A percentile compares a stretch with the other conserved stretches of the same genome.
phyloP scores from a whole-genome alignment of 805 yeast species.

The Zygosaccharomyces bisporus region DNA sequence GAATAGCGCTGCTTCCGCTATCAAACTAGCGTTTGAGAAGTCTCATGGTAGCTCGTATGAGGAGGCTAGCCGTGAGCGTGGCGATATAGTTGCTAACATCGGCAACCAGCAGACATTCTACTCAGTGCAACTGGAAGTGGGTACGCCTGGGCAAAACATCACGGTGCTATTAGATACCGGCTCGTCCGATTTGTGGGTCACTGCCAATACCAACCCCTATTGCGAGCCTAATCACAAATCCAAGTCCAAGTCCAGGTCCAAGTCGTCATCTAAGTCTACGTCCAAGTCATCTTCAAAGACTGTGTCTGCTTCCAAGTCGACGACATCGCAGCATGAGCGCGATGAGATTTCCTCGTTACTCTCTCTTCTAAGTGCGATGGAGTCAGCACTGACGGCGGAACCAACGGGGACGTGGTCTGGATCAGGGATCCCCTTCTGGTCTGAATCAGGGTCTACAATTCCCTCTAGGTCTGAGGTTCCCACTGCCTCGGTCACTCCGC shows the following conservation, averaged over 20 bases:
- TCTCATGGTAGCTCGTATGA: conserved; percentile 22
- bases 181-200: conserved; percentile 59
- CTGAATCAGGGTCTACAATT: conserved; percentile 8
- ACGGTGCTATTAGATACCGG: conserved; percentile 62
- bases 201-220: conserved; percentile 46
- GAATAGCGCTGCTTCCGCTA: neutral
- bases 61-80: conserved; percentile 13
- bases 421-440: neutral
- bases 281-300: no score
- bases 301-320: no score
- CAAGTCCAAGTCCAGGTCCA: neutral
- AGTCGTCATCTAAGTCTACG: neutral
- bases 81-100: conserved; percentile 21
- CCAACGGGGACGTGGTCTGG: neutral
- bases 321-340: no score
- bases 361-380: conserved; percentile 6
- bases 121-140: conserved; percentile 43
- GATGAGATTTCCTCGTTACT: neutral
- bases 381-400: neutral
- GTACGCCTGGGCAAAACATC: conserved; percentile 50
- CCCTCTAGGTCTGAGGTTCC: conserved; percentile 4
- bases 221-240: conserved; percentile 29
- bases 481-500: conserved; percentile 1
- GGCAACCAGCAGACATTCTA: conserved; percentile 43
- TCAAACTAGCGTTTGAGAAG: conserved; percentile 26